These are phyloP conservation scores for Rhipidocladum racemiflorum DNA, from an alignment of 176 grass and related monocot species.

Conservation along the genomic window DNA sequence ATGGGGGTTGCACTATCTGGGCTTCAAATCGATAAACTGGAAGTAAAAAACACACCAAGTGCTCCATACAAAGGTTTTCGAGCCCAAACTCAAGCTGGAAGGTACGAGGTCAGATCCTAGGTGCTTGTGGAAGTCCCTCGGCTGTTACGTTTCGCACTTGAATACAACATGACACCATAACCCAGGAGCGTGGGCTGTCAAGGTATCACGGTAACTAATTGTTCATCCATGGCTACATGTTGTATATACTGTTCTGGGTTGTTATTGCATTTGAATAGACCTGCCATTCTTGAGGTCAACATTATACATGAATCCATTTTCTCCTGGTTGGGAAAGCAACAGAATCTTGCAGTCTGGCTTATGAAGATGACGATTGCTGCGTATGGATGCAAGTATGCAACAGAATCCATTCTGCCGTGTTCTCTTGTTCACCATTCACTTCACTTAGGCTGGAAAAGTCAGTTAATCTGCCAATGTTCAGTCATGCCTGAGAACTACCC, in stretches of 20 bases:
- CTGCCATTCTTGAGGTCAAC: neutral
- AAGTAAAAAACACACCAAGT: constrained; percentile 56
- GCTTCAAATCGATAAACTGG: constrained; percentile 91
- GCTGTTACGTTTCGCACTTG: neutral
- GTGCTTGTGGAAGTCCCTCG: neutral
- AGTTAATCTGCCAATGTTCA: neutral
- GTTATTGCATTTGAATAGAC: neutral
- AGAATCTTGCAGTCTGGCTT: neutral
- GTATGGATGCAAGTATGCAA: neutral
- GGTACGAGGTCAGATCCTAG: constrained; percentile 86
- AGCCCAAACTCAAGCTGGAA: constrained; percentile 79
- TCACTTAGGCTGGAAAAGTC: neutral
- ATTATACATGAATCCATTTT: neutral
- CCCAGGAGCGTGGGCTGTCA: neutral
- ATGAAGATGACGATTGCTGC: neutral
- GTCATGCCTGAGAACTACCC: neutral
- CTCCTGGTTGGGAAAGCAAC: neutral
- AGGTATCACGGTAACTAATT: neutral
- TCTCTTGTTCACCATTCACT: neutral
- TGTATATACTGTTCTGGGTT: neutral
- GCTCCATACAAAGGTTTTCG: constrained; percentile 94
- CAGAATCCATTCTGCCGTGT: neutral
- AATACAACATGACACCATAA: neutral
- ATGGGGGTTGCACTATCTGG: constrained; percentile 85
- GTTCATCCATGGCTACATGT: neutral